Conservation (phyloP, 148 eudicot genomes). For the Gaultheria prostrata region DNA sequence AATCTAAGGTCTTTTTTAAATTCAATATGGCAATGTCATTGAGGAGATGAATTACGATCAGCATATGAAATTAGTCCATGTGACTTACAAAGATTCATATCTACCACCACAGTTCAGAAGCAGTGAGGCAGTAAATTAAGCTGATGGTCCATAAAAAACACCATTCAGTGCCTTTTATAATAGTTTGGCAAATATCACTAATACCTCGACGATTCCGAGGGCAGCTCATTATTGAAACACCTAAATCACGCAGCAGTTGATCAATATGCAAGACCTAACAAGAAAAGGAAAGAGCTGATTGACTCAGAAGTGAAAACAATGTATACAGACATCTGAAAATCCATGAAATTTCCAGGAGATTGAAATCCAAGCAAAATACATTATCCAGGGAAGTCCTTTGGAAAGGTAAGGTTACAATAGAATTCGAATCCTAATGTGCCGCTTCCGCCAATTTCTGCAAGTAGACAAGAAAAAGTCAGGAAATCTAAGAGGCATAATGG, state of each 20-base stretch:
- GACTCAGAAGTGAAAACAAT: neutral
- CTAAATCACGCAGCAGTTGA: neutral
- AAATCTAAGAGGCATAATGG: neutral
- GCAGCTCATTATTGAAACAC: conserved; percentile 2
- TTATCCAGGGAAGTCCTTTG: conserved; percentile 18
- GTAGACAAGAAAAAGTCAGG: neutral
- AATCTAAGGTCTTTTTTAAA: no score
- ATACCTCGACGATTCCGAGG: neutral
- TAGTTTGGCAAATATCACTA: neutral
- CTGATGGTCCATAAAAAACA: neutral
- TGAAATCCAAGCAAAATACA: conserved; percentile 12
- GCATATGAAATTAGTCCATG: neutral
- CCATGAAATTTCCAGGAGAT: conserved; percentile 14
- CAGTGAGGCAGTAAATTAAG: no score
- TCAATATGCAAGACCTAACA: neutral
- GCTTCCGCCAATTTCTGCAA: conserved; percentile 44
- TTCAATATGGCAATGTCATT: neutral
- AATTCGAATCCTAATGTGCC: conserved; percentile 33
- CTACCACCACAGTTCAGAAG: neutral
- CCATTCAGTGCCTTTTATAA: neutral
- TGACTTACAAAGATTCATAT: neutral
- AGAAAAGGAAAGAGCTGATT: neutral
- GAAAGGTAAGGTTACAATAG: neutral
- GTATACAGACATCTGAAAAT: conserved; percentile 5
- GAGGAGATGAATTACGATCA: neutral